These are phyloP conservation scores for Ustilago loliicola DNA, from an alignment of 1,284 basidiomycete genomes.

Conservation along the genomic window DNA sequence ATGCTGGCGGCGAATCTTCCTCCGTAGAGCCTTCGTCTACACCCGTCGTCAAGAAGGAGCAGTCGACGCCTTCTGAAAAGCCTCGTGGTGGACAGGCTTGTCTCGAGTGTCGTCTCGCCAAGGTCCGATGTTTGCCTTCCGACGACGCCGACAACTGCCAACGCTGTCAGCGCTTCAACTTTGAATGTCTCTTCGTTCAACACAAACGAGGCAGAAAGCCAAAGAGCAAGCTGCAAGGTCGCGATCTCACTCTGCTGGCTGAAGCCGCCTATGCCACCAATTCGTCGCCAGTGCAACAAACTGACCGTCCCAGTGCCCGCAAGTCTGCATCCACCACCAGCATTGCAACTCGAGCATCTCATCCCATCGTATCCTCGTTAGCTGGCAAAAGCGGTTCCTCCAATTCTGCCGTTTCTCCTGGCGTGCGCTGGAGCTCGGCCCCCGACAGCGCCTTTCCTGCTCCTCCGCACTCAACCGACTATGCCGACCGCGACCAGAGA, in stretches of 20 bases:
- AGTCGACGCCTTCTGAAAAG: conserved; percentile 37
- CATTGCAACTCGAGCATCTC: conserved; percentile 6
- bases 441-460: conserved; percentile 35
- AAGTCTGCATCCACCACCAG: conserved; percentile 26
- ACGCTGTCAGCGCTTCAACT: conserved; percentile 50
- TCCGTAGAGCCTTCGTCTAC: conserved; percentile 16
- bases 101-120: conserved; percentile 52
- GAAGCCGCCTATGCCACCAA: conserved; percentile 52
- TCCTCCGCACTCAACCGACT: conserved; percentile 11
- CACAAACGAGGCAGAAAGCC: conserved; percentile 53
- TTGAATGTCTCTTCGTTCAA: conserved; percentile 54
- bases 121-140: conserved; percentile 46
- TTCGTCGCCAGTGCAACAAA: conserved; percentile 24
- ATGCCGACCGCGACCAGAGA: conserved; percentile 1
- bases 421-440: conserved; percentile 49
- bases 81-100: conserved; percentile 54
- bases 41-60: conserved; percentile 3
- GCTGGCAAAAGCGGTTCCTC: conserved; percentile 4
- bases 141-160: conserved; percentile 45
- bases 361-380: conserved; percentile 1
- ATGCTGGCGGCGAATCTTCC: conserved; percentile 4
- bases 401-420: conserved; percentile 32
- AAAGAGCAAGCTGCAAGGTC: conserved; percentile 54
- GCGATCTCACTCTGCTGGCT: conserved; percentile 47
- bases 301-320: conserved; percentile 23